Conservation (phyloP, 306 rosid genomes). For the Hippophae tibetana region DNA sequence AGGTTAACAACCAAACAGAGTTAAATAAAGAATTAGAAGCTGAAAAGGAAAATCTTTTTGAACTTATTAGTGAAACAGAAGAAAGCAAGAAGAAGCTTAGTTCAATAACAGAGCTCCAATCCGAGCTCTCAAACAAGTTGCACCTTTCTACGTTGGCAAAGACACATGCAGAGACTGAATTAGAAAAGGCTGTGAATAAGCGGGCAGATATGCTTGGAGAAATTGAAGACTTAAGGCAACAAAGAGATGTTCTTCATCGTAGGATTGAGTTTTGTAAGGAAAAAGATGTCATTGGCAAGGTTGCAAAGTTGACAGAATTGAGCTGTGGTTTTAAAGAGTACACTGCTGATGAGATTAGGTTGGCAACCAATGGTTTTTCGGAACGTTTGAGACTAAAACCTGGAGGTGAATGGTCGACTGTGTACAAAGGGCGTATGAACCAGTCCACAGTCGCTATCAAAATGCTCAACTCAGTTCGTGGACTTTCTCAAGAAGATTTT, state of each 20-base stretch:
- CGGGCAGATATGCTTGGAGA: slow-evolving; percentile 48
- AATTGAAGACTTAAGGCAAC: slow-evolving; percentile 55
- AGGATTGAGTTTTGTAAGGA: slow-evolving; percentile 80
- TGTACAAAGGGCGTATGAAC: slow-evolving; percentile 53
- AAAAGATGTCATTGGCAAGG: slow-evolving; percentile 70
- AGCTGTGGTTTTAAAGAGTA: slow-evolving; percentile 41
- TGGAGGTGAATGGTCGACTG: slow-evolving; percentile 31
- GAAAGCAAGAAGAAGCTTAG: slow-evolving; percentile 48
- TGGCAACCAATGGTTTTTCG: slow-evolving; percentile 64
- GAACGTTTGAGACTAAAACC: slow-evolving; percentile 52
- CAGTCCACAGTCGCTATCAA: slow-evolving; percentile 55
- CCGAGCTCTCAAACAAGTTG: slow-evolving; percentile 59
- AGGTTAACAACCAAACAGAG: slow-evolving; percentile 32
- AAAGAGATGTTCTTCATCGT: slow-evolving; percentile 57
- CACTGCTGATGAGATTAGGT: slow-evolving; percentile 46
- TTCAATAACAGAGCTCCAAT: slow-evolving; percentile 46
- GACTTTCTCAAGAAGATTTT: slow-evolving; percentile 34
- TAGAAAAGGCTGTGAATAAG: slow-evolving; percentile 39
- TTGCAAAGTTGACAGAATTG: slow-evolving; percentile 28
- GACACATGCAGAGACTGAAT: slow-evolving; percentile 31
- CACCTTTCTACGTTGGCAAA: slow-evolving; percentile 34
- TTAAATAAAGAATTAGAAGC: slow-evolving; percentile 29
- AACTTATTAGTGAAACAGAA: slow-evolving; percentile 36
- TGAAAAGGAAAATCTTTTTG: slow-evolving; percentile 38
- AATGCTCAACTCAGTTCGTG: slow-evolving; percentile 26